These are phyloP conservation scores for Colletotrichum phormii DNA, from an alignment of 2,329 filamentous ascomycete species.

Conservation along the genomic window DNA sequence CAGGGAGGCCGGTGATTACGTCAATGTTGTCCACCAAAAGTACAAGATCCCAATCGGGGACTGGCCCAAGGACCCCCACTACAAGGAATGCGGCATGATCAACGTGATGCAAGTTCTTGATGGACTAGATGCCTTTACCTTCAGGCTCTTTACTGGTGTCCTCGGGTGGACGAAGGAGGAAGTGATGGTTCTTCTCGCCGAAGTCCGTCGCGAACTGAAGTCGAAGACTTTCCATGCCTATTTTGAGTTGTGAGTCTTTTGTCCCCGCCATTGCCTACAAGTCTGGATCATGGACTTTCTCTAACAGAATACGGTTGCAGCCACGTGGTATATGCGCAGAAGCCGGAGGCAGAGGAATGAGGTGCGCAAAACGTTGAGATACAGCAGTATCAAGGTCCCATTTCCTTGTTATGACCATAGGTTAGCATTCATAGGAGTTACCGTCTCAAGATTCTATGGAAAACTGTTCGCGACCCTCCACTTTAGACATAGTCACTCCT, in stretches of 20 bases:
- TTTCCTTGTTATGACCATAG: neutral
- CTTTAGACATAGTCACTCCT: no score
- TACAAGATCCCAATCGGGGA: conserved; percentile 51
- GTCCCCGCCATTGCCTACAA: no score
- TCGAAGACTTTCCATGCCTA: conserved; percentile 43
- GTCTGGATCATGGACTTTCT: neutral
- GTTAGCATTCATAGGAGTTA: no score
- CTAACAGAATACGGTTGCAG: neutral
- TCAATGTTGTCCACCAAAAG: conserved; percentile 43
- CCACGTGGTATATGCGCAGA: conserved; percentile 36
- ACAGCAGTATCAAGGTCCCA: no score
- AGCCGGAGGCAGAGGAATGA: neutral
- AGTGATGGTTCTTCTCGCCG: conserved; percentile 43
- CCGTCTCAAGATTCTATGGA: no score
- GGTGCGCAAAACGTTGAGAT: no score
- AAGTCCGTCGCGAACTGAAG: conserved; percentile 45
- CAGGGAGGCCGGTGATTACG: conserved; percentile 49
- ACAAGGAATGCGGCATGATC: conserved; percentile 39
- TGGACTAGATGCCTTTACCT: conserved; percentile 41
- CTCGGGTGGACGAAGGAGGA: conserved; percentile 44
- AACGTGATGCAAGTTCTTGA: conserved; percentile 38
- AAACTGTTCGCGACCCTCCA: no score
- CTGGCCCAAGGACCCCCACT: conserved; percentile 43
- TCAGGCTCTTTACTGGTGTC: conserved; percentile 44
- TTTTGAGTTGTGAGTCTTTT: conserved; percentile 39